Base-by-base conservation (phyloP, 139 green algal genomes). In the Auxenochlorella pyrenoidosa region DNA sequence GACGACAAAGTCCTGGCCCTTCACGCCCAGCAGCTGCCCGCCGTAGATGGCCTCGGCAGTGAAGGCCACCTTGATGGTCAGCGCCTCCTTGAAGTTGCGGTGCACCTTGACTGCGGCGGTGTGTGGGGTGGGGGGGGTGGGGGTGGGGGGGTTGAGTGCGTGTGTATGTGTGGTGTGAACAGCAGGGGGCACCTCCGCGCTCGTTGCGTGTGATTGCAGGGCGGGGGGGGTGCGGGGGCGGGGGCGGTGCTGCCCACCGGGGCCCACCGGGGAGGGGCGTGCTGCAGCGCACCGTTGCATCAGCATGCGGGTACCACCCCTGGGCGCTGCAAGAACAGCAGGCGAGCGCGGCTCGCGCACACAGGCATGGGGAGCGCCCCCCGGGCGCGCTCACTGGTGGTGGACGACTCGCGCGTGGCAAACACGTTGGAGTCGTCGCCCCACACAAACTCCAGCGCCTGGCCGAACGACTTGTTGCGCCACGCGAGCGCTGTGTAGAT, bases 401-500 rank as follows among this genome's bases (percentile, higher is more conserved):
- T 58, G 66, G 38, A 47, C 43, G 43, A 58, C 65, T 86, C 82
- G 66, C 82, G 82, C 91, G 95, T 96, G 30, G 96, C 98, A 87
- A 94, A 99, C 66, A 98, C 95, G 79, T 94, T 98, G 51, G 93
- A 92, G 87, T 99, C 98, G 3, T 90, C 85, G 71, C 93, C 95
- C 98, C 98, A 99, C 26, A 94, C 96, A 92, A 99, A 99, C 85
- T 99, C 97, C 54, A 97, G 90, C 0, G 95, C 93, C 28, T 81
- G 85, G 34, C 98, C 98, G 88, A 99, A 99, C 28, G 90, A 93
- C 93, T 99, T 99, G 93, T 99, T 99, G n/a, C 98, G 93, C 98
- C 98, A 99, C 0, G 98, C 98, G 43, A 99, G 93, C 0, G 98
- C 98, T 1, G 98, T 99, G 95, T 99, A 99, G 86, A 99, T 97